phyloP scores from a whole-genome alignment of 2,329 filamentous ascomycete genomes.

The Thielaviopsis euricoi region DNA sequence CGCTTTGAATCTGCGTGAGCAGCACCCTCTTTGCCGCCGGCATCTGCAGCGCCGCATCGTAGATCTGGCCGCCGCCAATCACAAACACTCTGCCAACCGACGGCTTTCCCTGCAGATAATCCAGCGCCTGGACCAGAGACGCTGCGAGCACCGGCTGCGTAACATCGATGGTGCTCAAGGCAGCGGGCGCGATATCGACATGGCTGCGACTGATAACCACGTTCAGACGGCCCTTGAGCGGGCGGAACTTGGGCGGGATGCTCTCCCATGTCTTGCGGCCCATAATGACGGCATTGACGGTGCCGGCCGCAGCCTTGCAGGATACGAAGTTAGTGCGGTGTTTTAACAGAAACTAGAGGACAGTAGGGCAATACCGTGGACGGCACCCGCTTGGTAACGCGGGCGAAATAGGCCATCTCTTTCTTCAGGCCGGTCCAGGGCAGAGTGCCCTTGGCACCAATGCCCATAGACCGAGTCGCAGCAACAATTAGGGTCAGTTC shows the following conservation, averaged over 20 bases:
- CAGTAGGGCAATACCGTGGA: constrained; percentile 18
- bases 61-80: constrained; percentile 82
- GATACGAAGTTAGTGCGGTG: background rate
- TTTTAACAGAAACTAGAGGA: background rate
- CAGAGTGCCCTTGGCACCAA: constrained; percentile 60
- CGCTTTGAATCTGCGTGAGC: constrained; percentile 49
- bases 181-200: constrained; percentile 12
- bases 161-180: constrained; percentile 11
- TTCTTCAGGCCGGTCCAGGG: constrained; percentile 80
- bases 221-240: constrained; percentile 65
- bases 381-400: constrained; percentile 59
- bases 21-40: constrained; percentile 45
- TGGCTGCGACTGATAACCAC: constrained; percentile 55
- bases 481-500: constrained; percentile 85
- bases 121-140: constrained; percentile 42
- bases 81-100: constrained; percentile 52
- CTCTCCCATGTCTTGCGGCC: constrained; percentile 93
- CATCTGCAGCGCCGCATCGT: constrained; percentile 46
- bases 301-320: constrained; percentile 18
- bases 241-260: constrained; percentile 63
- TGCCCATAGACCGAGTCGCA: constrained; percentile 81
- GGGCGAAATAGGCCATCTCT: constrained; percentile 91
- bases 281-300: constrained; percentile 75
- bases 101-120: constrained; percentile 22
- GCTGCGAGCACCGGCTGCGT: constrained; percentile 37